A percentile compares a stretch with the other conserved stretches of the same genome.
These are phyloP conservation scores for Selenicereus undatus DNA, from an alignment of 148 eudicot genomes.

Conservation along the genomic window DNA sequence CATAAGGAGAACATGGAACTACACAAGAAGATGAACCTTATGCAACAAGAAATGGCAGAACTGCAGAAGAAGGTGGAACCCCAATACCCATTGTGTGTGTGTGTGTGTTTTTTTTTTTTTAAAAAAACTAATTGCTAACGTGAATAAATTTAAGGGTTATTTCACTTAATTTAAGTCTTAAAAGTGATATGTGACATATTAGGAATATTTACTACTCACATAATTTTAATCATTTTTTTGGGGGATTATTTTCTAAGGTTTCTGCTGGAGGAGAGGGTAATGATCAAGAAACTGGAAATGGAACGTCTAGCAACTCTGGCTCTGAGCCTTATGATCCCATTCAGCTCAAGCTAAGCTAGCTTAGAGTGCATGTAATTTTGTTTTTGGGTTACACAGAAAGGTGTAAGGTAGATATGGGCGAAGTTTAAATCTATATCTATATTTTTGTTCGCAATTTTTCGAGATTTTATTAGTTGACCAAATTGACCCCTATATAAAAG, in stretches of 20 bases:
- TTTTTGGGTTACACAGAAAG: too few species aligned
- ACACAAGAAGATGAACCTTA: slow-evolving; percentile 25
- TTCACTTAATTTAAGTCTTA: not conserved
- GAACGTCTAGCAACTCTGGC: slow-evolving; percentile 20
- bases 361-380: too few species aligned
- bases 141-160: too few species aligned
- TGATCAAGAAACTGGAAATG: slow-evolving; percentile 14
- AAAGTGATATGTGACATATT: too few species aligned
- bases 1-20: slow-evolving; percentile 41
- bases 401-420: too few species aligned
- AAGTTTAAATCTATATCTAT: too few species aligned
- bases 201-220: too few species aligned
- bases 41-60: slow-evolving; percentile 34
- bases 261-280: slow-evolving; percentile 5
- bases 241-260: not conserved
- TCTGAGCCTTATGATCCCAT: slow-evolving; percentile 19
- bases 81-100: not conserved
- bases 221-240: too few species aligned
- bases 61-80: slow-evolving; percentile 33
- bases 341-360: slow-evolving; percentile 1
- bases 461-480: too few species aligned
- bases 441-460: too few species aligned
- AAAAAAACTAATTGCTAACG: too few species aligned
- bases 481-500: too few species aligned
- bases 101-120: not conserved